Percentiles rank a stretch among this genome's conserved stretches.
Evolutionary conservation across 148 eudicot species (phyloP).

Genomic region (Cornus suecica): DNA sequence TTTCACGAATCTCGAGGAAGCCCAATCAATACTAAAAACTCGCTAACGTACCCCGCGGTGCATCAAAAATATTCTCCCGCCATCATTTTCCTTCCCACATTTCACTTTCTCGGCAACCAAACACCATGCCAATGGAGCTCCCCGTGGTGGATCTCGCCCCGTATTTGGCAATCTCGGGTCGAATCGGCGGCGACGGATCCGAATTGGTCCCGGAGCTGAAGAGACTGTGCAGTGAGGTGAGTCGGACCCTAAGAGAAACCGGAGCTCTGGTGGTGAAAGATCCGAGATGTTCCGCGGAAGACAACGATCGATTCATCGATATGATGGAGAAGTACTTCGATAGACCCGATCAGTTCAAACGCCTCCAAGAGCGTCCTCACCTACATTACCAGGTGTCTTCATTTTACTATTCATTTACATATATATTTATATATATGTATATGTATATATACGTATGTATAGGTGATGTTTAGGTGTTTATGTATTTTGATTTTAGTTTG

Average conservation of each 20-base stretch:
- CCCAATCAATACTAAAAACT: neutral
- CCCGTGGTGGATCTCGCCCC: slow-evolving; percentile 76
- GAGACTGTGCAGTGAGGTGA: slow-evolving; percentile 58
- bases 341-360: slow-evolving; percentile 57
- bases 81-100: neutral
- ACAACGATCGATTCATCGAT: slow-evolving; percentile 81
- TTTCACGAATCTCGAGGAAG: neutral
- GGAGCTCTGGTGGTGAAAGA: slow-evolving; percentile 82
- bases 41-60: slow-evolving; percentile 12
- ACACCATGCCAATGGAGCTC: slow-evolving; percentile 49
- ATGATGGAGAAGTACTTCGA: slow-evolving; percentile 94
- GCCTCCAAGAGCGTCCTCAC: slow-evolving; percentile 76
- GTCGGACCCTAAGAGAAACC: slow-evolving; percentile 71
- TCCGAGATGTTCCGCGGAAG: slow-evolving; percentile 73
- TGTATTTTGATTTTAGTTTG: neutral
- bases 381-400: slow-evolving; percentile 77
- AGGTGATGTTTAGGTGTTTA: neutral
- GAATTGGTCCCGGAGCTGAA: slow-evolving; percentile 23
- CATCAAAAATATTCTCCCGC: slow-evolving; percentile 17
- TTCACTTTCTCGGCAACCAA: neutral
- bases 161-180: slow-evolving; percentile 30
- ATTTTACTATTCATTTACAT: neutral
- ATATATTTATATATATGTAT: neutral
- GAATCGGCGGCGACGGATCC: neutral
- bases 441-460: neutral